These are phyloP conservation scores for Kazachstania kunashirensis DNA, from an alignment of 805 yeast species.

Conservation along the genomic window DNA sequence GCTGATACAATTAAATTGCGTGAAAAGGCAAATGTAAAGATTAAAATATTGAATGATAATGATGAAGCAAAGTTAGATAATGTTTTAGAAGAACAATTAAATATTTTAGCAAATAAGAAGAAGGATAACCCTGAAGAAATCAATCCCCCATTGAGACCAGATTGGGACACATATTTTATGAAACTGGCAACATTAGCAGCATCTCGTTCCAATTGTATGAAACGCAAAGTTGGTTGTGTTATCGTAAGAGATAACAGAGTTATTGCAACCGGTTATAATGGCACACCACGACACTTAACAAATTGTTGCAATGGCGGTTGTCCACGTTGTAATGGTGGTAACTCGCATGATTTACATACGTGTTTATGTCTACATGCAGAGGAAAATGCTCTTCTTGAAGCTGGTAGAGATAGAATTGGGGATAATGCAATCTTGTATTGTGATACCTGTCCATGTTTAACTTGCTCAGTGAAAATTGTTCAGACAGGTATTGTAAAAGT, in stretches of 20 bases:
- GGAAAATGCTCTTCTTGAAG: slow-evolving; percentile 88
- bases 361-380: slow-evolving; percentile 96
- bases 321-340: slow-evolving; percentile 69
- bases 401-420: slow-evolving; percentile 82
- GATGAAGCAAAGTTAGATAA: slow-evolving; percentile 6
- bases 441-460: slow-evolving; percentile 94
- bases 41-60: slow-evolving; percentile 9
- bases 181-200: slow-evolving; percentile 88
- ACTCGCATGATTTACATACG: slow-evolving; percentile 61
- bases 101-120: slow-evolving; percentile 11
- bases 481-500: slow-evolving; percentile 89
- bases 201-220: slow-evolving; percentile 89
- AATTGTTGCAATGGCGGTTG: slow-evolving; percentile 98
- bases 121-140: slow-evolving; percentile 8
- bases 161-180: slow-evolving; percentile 97
- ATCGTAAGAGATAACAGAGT: slow-evolving; percentile 78
- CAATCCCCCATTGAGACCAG: slow-evolving; percentile 50
- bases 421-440: slow-evolving; percentile 63
- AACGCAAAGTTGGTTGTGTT: slow-evolving; percentile 93
- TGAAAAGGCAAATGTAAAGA: slow-evolving; percentile 20
- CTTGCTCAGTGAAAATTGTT: slow-evolving; percentile 90
- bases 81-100: slow-evolving; percentile 9
- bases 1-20: slow-evolving; percentile 14
- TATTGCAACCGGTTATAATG: slow-evolving; percentile 94
- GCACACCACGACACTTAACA: slow-evolving; percentile 80